phyloP scores from a whole-genome alignment of 768 basidiomycete genomes.

The Coprinellus micaceus region DNA sequence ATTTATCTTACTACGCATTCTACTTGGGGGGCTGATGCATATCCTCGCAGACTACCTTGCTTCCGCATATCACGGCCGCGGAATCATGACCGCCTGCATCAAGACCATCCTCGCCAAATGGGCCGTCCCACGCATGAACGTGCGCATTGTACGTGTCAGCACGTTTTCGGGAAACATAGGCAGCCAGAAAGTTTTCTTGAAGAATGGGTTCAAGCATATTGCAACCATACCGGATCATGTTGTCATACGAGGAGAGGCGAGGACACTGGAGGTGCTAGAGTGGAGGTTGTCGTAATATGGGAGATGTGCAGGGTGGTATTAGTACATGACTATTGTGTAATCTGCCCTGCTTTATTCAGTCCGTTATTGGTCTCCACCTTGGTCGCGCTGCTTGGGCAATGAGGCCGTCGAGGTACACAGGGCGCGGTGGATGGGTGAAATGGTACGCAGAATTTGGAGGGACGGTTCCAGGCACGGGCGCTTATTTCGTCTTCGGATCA shows the following conservation, averaged over 20 bases:
- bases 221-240: constrained; percentile 15
- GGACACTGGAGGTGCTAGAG: constrained; percentile 23
- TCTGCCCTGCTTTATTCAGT: too few relatives aligned
- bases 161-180: constrained; percentile 51
- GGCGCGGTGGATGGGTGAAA: too few relatives aligned
- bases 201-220: constrained; percentile 25
- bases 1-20: too few relatives aligned
- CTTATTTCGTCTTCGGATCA: too few relatives aligned
- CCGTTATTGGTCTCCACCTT: too few relatives aligned
- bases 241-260: constrained; percentile 19
- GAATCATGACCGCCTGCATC: constrained; percentile 66
- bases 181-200: constrained; percentile 54
- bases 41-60: constrained; percentile 21
- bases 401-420: too few relatives aligned
- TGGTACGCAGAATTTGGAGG: too few relatives aligned
- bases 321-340: too few relatives aligned
- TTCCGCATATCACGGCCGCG: constrained; percentile 24
- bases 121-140: constrained; percentile 62
- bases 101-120: constrained; percentile 50
- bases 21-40: too few relatives aligned
- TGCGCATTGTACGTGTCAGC: constrained; percentile 38
- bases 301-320: too few relatives aligned
- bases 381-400: too few relatives aligned
- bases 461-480: too few relatives aligned
- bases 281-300: constrained; percentile 21